phyloP scores from a whole-genome alignment of 2,329 filamentous ascomycete species.

The Sclerotinia minor region DNA sequence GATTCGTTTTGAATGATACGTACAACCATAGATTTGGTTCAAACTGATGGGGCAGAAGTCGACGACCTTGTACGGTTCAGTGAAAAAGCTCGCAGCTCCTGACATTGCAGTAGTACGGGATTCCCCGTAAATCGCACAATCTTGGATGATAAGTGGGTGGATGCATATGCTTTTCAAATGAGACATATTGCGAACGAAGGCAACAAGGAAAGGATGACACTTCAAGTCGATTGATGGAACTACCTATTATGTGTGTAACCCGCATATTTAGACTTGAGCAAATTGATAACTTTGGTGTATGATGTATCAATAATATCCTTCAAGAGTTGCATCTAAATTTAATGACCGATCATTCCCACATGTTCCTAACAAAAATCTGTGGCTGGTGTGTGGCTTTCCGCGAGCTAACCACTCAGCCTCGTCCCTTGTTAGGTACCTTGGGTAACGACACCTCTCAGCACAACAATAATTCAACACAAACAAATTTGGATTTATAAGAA shows the following conservation, averaged over 20 bases:
- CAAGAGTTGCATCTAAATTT: background rate
- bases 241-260: background rate
- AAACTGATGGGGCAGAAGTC: no score
- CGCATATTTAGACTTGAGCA: background rate
- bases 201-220: background rate
- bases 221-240: background rate
- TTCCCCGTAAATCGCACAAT: background rate
- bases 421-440: background rate
- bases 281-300: background rate
- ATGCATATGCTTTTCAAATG: background rate
- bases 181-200: background rate
- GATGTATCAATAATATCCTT: background rate
- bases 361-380: background rate
- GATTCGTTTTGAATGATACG: background rate
- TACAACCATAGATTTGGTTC: background rate
- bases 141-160: background rate
- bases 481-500: background rate
- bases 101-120: no score
- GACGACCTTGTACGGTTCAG: no score
- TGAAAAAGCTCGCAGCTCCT: no score
- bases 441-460: constrained; percentile 16
- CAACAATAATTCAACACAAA: background rate
- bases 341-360: background rate
- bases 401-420: background rate
- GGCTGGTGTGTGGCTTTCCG: background rate